Evolutionary conservation across 176 grass and related monocot species (phyloP).

Genomic region (Cenchrus americanus): DNA sequence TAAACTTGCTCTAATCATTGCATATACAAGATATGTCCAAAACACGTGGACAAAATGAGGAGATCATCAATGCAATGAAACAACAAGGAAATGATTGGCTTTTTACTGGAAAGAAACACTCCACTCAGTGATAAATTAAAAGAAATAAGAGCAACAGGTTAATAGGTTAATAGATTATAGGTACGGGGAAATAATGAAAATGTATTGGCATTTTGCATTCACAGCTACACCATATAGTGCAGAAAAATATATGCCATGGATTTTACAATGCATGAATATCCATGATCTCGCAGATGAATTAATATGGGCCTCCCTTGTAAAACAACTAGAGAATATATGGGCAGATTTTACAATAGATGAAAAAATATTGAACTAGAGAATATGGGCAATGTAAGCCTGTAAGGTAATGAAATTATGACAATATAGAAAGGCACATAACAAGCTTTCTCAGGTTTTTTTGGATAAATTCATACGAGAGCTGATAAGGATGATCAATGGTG

Average conservation of each 20-base stretch:
- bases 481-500: not conserved
- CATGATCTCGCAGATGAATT: no score
- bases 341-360: constrained; percentile 5
- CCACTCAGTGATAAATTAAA: constrained; percentile 14
- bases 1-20: constrained; percentile 14
- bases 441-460: not conserved
- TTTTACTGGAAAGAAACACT: not conserved
- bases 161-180: no score
- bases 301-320: no score
- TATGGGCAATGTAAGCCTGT: not conserved
- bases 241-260: not conserved
- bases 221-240: not conserved
- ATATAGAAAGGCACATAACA: not conserved
- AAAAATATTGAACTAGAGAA: constrained; percentile 11
- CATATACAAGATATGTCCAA: constrained; percentile 5
- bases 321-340: not conserved
- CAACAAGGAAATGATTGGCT: not conserved
- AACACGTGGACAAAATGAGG: constrained; percentile 1
- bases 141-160: not conserved
- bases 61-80: not conserved
- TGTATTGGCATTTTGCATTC: not conserved
- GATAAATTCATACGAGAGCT: not conserved
- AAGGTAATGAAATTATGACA: constrained; percentile 19
- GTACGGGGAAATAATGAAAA: not conserved
- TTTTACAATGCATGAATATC: not conserved